These are phyloP conservation scores for Asterochloris erici DNA, from an alignment of 139 green algal species.

Conservation along the genomic window DNA sequence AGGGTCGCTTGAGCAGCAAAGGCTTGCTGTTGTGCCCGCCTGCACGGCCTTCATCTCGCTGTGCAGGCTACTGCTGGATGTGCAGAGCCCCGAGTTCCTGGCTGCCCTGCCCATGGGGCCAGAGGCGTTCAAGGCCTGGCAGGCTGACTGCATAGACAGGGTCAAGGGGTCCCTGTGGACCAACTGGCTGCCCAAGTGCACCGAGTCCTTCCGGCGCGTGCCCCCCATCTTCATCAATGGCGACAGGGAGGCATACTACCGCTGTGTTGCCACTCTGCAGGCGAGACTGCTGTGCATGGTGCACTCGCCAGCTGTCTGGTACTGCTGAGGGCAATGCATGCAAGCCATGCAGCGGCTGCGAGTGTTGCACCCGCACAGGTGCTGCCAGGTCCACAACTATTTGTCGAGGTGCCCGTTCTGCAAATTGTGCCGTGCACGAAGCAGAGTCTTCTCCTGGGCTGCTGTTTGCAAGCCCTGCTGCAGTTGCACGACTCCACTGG, in stretches of 20 bases:
- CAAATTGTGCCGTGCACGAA: no score
- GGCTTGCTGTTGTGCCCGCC: no score
- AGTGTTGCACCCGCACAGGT: neutral
- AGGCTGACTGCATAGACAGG: slow-evolving; percentile 48
- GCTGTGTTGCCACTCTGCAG: slow-evolving; percentile 25
- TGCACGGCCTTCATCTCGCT: neutral
- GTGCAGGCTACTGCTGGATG: slow-evolving; percentile 46
- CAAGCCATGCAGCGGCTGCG: neutral
- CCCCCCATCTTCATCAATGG: slow-evolving; percentile 70
- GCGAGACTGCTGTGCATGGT: neutral
- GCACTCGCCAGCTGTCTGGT: neutral
- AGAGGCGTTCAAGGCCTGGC: slow-evolving; percentile 47
- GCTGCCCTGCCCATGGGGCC: slow-evolving; percentile 50
- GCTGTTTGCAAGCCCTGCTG: no score
- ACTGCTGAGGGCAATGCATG: neutral
- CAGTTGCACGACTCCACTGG: no score
- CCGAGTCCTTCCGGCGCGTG: slow-evolving; percentile 64
- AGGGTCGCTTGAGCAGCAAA: no score
- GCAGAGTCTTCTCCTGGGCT: no score
- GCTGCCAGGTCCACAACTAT: no score
- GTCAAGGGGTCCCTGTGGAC: slow-evolving; percentile 65
- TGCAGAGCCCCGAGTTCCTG: slow-evolving; percentile 38
- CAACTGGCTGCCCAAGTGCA: slow-evolving; percentile 62
- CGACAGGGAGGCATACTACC: slow-evolving; percentile 52
- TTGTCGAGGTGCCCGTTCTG: no score